These are phyloP conservation scores for Penicillium sp. DNA, from an alignment of 2,329 filamentous ascomycete species.

Conservation along the genomic window DNA sequence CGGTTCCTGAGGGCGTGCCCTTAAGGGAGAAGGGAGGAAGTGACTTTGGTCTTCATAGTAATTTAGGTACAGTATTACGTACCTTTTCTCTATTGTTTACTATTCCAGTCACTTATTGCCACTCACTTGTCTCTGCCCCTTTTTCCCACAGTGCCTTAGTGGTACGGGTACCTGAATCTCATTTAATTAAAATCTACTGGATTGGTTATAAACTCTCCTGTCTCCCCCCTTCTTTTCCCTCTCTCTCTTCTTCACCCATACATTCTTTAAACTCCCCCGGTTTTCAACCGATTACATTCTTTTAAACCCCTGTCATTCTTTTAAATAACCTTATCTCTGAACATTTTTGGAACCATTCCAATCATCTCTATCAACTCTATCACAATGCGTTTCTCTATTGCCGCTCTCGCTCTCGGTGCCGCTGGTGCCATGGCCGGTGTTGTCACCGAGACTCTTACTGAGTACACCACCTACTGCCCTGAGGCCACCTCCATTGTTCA, in stretches of 20 bases:
- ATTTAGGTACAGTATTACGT: neutral
- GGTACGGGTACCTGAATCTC: slow-evolving; percentile 25
- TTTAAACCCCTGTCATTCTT: slow-evolving; percentile 14
- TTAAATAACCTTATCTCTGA: slow-evolving; percentile 5
- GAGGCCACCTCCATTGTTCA: slow-evolving; percentile 62
- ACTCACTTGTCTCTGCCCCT: slow-evolving; percentile 1
- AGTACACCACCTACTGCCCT: slow-evolving; percentile 71
- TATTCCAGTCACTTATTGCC: neutral
- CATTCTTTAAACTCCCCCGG: slow-evolving; percentile 19
- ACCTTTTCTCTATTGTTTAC: neutral
- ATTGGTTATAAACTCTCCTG: slow-evolving; percentile 13
- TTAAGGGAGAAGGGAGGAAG: neutral
- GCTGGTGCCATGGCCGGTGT: slow-evolving; percentile 38
- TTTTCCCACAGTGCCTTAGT: slow-evolving; percentile 9
- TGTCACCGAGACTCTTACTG: slow-evolving; percentile 65
- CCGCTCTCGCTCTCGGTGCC: slow-evolving; percentile 41
- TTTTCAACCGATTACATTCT: slow-evolving; percentile 27
- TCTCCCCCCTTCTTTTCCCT: neutral
- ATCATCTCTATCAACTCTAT: slow-evolving; percentile 11
- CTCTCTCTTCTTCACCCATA: slow-evolving; percentile 12
- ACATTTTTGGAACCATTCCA: slow-evolving; percentile 13
- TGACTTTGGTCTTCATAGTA: neutral
- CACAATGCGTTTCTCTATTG: slow-evolving; percentile 53
- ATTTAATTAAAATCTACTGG: slow-evolving; percentile 12
- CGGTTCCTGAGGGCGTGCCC: slow-evolving; percentile 1